Conservation (phyloP, 1,284 basidiomycete genomes). For the Apiotrichum sp. region DNA sequence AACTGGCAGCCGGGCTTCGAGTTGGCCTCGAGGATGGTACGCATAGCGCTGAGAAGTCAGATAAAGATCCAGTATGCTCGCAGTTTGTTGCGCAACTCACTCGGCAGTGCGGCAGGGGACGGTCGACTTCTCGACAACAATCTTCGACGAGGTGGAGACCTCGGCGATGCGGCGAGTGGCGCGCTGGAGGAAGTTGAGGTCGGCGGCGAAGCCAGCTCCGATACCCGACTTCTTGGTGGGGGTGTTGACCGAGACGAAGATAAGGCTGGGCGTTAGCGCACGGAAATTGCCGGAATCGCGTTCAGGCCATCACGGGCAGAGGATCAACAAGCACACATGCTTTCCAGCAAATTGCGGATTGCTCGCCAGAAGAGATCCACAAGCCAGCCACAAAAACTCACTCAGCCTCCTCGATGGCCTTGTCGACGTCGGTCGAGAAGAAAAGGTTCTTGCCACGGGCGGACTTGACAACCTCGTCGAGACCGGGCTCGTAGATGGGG, state of each 20-base stretch:
- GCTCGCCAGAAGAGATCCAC: too few species aligned
- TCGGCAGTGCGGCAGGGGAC: slow-evolving; percentile 97
- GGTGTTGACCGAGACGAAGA: slow-evolving; percentile 69
- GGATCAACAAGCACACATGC: too few species aligned
- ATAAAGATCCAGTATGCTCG: background rate
- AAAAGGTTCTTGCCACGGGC: slow-evolving; percentile 92
- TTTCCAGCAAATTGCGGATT: too few species aligned
- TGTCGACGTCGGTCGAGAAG: slow-evolving; percentile 94
- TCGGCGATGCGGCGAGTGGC: slow-evolving; percentile 93
- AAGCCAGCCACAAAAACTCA: slow-evolving; percentile 19
- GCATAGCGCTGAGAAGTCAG: slow-evolving; percentile 64
- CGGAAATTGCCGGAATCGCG: too few species aligned
- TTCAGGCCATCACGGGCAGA: too few species aligned
- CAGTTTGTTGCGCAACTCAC: slow-evolving; percentile 22
- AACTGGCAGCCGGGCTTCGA: slow-evolving; percentile 84
- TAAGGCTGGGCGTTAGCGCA: slow-evolving; percentile 38
- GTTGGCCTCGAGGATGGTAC: slow-evolving; percentile 97
- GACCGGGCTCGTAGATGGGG: slow-evolving; percentile 90
- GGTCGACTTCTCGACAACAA: slow-evolving; percentile 99
- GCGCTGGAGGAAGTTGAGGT: slow-evolving; percentile 94
- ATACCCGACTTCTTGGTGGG: slow-evolving; percentile 98
- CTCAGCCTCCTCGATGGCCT: slow-evolving; percentile 86
- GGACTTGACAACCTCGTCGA: slow-evolving; percentile 84
- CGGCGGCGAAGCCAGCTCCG: slow-evolving; percentile 94
- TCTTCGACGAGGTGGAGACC: slow-evolving; percentile 85